phyloP scores from a whole-genome alignment of 768 basidiomycete species.

The Crepidotus variabilis region DNA sequence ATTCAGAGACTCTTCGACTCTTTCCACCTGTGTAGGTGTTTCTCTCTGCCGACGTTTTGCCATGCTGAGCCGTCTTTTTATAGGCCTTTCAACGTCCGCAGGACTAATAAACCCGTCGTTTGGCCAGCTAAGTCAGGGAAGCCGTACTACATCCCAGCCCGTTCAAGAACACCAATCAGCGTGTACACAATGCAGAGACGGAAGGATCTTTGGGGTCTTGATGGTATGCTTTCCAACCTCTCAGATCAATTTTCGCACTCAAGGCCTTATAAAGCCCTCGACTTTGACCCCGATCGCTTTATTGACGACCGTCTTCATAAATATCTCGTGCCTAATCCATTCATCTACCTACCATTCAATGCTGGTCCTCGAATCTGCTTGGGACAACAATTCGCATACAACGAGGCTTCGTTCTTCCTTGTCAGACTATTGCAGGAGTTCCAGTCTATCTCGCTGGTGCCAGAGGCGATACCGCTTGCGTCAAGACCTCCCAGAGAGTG shows the following conservation, averaged over 20 bases:
- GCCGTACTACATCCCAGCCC: not conserved
- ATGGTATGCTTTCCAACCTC: constrained; percentile 37
- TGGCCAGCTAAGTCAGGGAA: too few relatives aligned
- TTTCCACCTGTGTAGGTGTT: constrained; percentile 48
- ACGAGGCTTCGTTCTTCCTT: constrained; percentile 53
- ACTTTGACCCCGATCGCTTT: constrained; percentile 72
- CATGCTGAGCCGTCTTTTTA: not conserved
- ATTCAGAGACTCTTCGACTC: constrained; percentile 49
- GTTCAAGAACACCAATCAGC: constrained; percentile 42
- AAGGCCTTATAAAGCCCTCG: constrained; percentile 37
- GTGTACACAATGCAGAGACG: constrained; percentile 65
- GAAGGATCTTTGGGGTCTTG: constrained; percentile 68
- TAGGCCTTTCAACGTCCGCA: constrained; percentile 48
- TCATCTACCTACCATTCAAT: constrained; percentile 70
- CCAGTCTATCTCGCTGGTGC: constrained; percentile 31
- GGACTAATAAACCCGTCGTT: too few relatives aligned
- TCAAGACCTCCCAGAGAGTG: constrained; percentile 32
- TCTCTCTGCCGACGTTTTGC: not conserved
- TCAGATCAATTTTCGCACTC: not conserved
- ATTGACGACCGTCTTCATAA: constrained; percentile 59
- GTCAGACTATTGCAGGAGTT: constrained; percentile 49
- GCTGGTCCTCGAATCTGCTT: constrained; percentile 57
- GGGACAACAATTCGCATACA: constrained; percentile 58
- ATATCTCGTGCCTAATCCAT: constrained; percentile 59
- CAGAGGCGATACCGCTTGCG: constrained; percentile 29